Evolutionary conservation across 2,329 filamentous ascomycete genomes (phyloP).

Genomic region (Calonectria naviculata): DNA sequence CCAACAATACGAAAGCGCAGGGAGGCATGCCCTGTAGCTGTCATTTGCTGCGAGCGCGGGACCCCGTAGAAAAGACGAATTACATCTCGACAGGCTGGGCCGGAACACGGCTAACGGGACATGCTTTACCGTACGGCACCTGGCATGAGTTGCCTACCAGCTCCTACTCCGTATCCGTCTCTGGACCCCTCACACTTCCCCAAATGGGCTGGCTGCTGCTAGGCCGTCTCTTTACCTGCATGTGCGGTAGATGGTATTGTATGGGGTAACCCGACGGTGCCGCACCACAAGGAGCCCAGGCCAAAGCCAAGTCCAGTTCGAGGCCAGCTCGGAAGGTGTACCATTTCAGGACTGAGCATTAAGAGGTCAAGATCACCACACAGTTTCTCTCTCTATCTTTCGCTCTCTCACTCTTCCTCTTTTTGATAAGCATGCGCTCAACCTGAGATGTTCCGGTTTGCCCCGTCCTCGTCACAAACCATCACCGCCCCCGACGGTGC

Average conservation of each 20-base stretch:
- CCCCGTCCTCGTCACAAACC: neutral
- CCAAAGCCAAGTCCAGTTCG: neutral
- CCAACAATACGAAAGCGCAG: constrained; percentile 4
- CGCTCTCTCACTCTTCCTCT: neutral
- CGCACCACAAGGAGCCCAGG: neutral
- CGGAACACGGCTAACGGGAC: constrained; percentile 18
- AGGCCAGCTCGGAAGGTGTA: neutral
- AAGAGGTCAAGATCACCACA: neutral
- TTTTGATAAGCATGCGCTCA: neutral
- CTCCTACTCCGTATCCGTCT: neutral
- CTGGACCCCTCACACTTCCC: neutral
- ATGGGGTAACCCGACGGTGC: constrained; percentile 11
- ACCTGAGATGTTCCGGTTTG: no score
- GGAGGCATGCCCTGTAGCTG: neutral
- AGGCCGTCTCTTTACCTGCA: constrained; percentile 9
- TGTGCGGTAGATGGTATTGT: constrained; percentile 15
- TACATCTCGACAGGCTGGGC: neutral
- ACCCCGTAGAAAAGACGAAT: neutral
- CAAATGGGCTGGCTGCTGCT: constrained; percentile 1
- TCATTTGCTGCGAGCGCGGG: neutral
- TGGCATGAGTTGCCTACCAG: neutral
- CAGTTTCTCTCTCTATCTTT: neutral
- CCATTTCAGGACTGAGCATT: neutral
- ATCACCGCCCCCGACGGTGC: neutral
- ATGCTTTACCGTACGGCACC: constrained; percentile 8